phyloP scores from a whole-genome alignment of 2,329 filamentous ascomycete genomes.

The Verticillium klebahnii region DNA sequence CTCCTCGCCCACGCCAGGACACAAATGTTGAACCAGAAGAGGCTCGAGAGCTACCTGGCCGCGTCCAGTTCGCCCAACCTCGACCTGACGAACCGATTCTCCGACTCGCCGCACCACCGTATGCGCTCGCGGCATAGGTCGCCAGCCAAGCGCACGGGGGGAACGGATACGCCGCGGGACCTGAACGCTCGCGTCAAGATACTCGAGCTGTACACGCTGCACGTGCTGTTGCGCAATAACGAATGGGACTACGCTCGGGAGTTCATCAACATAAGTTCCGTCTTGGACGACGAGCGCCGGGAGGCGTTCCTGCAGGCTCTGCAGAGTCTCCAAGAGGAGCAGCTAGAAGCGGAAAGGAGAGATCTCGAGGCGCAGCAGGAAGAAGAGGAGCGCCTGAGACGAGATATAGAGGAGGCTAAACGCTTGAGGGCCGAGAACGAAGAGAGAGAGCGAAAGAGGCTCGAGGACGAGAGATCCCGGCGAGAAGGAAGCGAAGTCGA shows the following conservation, averaged over 20 bases:
- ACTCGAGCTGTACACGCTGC: slow-evolving; percentile 89
- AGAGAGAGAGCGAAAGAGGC: slow-evolving; percentile 44
- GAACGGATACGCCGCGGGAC: slow-evolving; percentile 78
- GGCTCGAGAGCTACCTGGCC: slow-evolving; percentile 84
- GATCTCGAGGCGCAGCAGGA: slow-evolving; percentile 54
- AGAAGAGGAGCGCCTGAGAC: slow-evolving; percentile 52
- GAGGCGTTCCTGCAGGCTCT: slow-evolving; percentile 86
- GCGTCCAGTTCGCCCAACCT: slow-evolving; percentile 68
- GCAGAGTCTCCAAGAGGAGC: slow-evolving; percentile 79
- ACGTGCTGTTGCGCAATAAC: slow-evolving; percentile 87
- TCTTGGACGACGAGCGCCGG: slow-evolving; percentile 86
- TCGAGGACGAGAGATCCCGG: slow-evolving; percentile 49
- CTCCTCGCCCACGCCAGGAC: slow-evolving; percentile 84
- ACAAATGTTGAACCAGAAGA: slow-evolving; percentile 79
- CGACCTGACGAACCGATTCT: slow-evolving; percentile 63
- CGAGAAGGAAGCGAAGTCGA: slow-evolving; percentile 58
- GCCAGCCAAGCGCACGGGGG: slow-evolving; percentile 47
- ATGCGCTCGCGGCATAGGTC: slow-evolving; percentile 35
- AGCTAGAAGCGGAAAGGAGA: slow-evolving; percentile 63
- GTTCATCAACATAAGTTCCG: slow-evolving; percentile 80
- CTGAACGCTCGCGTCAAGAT: slow-evolving; percentile 84
- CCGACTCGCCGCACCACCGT: slow-evolving; percentile 34
- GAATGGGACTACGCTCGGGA: slow-evolving; percentile 95
- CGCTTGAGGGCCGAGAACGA: slow-evolving; percentile 55
- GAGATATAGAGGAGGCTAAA: slow-evolving; percentile 53